Base-by-base conservation (phyloP, 164 flowering plant genomes). In the Berberis vulgaris region DNA sequence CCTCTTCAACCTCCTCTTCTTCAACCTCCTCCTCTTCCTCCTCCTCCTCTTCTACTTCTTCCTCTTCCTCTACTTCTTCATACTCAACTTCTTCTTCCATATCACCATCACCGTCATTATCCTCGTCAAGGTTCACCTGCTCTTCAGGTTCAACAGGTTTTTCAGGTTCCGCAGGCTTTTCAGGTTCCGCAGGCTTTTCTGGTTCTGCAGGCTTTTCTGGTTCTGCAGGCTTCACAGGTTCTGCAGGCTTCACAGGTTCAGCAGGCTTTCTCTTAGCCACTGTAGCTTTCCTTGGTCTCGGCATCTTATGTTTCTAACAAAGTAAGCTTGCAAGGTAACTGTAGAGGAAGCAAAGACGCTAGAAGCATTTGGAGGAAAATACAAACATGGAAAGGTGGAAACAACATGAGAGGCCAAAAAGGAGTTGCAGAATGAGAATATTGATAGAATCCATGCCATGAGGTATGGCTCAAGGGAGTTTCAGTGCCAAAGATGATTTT, bases 331-430 rank as follows among this genome's bases (percentile, higher is more conserved):
- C 79, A 75, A 77, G 72, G 84, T 72, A 77, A 79, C 90, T 86
- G 81, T 86, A 86, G 71, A 80, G 80, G 80, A 82, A 74, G 81
- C 77, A 80, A 73, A 77, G 86, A 77, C 82, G 84, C 92, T 80
- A 80, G 85, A 82, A 83, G 84, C 81, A 84, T 80, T 83, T 78
- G 81, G 72, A 83, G 80, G 77, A 85, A 79, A 84, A 77, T 67
- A 81, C 66, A 79, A 77, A 82, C 70, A 77, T 74, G 75, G 94
- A 80, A 76, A 79, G 91, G 83, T 63, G 77, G 89, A 77, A 79
- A 84, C 73, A 81, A 83, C 75, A 78, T 68, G 88, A 83, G 83
- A 81, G 92, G 89, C 74, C 79, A 84, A 77, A 52, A 82, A 80
- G 87, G 90, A 78, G 81, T 72, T 63, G 84, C 64, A 79, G 76